Conservation (phyloP, 352 stramenopile species). For the Globisporangium acanthophoron region DNA sequence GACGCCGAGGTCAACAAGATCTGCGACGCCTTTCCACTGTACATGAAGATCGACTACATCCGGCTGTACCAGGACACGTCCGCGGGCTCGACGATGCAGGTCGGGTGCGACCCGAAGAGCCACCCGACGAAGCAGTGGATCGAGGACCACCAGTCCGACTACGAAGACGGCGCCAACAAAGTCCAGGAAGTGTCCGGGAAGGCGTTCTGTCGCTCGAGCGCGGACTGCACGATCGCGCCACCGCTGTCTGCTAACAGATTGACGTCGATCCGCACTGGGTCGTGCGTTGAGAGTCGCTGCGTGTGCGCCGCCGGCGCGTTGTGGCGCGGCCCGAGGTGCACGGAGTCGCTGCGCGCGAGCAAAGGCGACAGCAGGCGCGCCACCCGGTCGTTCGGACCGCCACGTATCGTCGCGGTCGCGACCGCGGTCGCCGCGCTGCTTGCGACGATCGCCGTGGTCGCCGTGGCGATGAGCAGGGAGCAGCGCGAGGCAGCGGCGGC, state of each 20-base stretch:
- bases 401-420: not conserved
- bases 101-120: conserved; percentile 52
- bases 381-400: conserved; percentile 1
- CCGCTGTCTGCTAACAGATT: conserved; percentile 1
- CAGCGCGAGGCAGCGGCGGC: not conserved
- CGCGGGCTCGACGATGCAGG: conserved; percentile 34
- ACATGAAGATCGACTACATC: conserved; percentile 78
- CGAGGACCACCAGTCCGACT: conserved; percentile 64
- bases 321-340: conserved; percentile 3
- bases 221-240: conserved; percentile 25
- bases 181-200: conserved; percentile 17
- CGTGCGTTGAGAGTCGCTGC: not conserved
- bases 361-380: not conserved
- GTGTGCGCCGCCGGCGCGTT: not conserved
- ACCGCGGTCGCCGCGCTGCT: not conserved
- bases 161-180: conserved; percentile 56
- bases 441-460: not conserved
- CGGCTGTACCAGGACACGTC: conserved; percentile 66
- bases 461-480: not conserved
- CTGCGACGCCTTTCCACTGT: conserved; percentile 62
- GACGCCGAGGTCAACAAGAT: conserved; percentile 45
- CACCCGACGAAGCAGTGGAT: conserved; percentile 80
- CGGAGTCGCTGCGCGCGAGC: not conserved
- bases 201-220: conserved; percentile 20
- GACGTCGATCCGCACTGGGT: not conserved